These are phyloP conservation scores for Pyrrhoderma lamaoense DNA, from an alignment of 1,284 basidiomycete genomes.

Conservation along the genomic window DNA sequence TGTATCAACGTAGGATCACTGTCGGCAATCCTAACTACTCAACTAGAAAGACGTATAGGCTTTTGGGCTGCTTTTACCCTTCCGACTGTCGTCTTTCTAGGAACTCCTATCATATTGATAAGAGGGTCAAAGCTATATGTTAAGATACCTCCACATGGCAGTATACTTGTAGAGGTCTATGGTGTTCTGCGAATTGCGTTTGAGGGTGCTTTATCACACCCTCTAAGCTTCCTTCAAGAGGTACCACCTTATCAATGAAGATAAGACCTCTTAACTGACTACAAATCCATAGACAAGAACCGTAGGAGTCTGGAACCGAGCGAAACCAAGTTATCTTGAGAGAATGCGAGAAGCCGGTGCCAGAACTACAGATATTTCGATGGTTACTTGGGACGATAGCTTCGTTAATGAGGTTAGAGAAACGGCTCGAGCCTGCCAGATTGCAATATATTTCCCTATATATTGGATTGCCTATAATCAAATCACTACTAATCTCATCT, in stretches of 20 bases:
- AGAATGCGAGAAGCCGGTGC: conserved; percentile 22
- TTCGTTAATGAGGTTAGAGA: conserved; percentile 59
- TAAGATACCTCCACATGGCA: conserved; percentile 29
- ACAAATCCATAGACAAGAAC: conserved; percentile 17
- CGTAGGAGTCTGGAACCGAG: conserved; percentile 49
- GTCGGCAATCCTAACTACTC: conserved; percentile 33
- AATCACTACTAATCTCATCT: conserved; percentile 50
- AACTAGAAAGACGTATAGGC: conserved; percentile 23
- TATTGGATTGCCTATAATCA: conserved; percentile 51
- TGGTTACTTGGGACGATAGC: conserved; percentile 46
- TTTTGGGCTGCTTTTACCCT: conserved; percentile 24
- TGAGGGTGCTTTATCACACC: conserved; percentile 17
- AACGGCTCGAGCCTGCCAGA: conserved; percentile 57
- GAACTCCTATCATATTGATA: conserved; percentile 31
- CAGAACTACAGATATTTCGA: conserved; percentile 21
- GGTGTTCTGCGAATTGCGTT: conserved; percentile 18
- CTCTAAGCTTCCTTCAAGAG: conserved; percentile 14
- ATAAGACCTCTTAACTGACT: neutral
- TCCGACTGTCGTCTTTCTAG: conserved; percentile 22
- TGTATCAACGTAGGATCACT: conserved; percentile 51
- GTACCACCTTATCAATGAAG: neutral
- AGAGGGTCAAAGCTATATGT: conserved; percentile 34
- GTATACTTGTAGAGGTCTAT: conserved; percentile 12
- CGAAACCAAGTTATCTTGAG: conserved; percentile 35
- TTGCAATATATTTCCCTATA: conserved; percentile 54